Evolutionary conservation across 148 eudicot genomes (phyloP).

Genomic region (Tetragonia tetragonoides): DNA sequence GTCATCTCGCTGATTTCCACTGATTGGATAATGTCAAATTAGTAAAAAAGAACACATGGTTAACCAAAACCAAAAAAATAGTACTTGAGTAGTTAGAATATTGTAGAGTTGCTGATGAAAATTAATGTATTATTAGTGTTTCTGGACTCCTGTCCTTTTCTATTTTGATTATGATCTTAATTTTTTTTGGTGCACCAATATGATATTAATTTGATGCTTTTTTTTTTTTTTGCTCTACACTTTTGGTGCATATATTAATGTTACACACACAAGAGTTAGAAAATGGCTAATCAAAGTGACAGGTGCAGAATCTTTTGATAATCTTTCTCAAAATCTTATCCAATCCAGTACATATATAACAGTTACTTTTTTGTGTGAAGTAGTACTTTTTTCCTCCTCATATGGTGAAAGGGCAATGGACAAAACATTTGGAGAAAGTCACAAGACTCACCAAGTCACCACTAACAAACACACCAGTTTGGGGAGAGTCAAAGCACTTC

Average conservation of each 20-base stretch:
- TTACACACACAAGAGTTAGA: not conserved
- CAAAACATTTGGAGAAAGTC: too few species aligned
- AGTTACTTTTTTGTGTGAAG: too few species aligned
- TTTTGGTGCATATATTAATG: not conserved
- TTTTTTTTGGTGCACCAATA: too few species aligned
- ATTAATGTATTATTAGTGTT: not conserved
- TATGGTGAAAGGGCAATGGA: too few species aligned
- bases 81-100: not conserved
- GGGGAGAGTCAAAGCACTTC: not conserved
- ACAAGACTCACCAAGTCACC: not conserved
- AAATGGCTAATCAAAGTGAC: not conserved
- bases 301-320: not conserved
- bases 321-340: not conserved
- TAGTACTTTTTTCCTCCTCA: too few species aligned
- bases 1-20: too few species aligned
- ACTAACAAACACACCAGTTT: constrained; percentile 5
- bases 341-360: not conserved
- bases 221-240: too few species aligned
- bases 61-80: too few species aligned
- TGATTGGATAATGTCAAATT: too few species aligned
- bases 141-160: constrained; percentile 1
- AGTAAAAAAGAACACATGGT: too few species aligned
- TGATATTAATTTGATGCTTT: too few species aligned
- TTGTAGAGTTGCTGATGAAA: not conserved
- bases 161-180: not conserved